phyloP scores from a whole-genome alignment of 169 alveolate species.

The Eimeria brunetti region DNA sequence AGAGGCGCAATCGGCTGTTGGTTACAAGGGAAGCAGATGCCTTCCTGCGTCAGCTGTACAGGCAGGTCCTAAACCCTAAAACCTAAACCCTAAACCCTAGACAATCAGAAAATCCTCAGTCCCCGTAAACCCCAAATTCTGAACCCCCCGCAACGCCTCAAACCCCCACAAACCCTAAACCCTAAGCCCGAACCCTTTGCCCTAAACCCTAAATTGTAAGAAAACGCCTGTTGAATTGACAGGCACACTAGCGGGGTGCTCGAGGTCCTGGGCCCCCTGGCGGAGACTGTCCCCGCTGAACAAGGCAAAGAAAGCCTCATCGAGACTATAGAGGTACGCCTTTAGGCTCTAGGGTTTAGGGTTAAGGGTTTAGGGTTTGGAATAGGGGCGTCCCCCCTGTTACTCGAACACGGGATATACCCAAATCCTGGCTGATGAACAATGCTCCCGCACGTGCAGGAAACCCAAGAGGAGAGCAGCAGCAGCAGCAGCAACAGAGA shows the following conservation, averaged over 20 bases:
- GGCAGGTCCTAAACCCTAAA: conserved; percentile 8
- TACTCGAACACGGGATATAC: not conserved
- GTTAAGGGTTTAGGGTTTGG: not conserved
- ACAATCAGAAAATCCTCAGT: not conserved
- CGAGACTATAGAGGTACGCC: conserved; percentile 5
- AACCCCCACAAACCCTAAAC: not conserved
- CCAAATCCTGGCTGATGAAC: not conserved
- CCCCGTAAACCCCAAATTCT: not conserved
- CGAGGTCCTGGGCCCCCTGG: conserved; percentile 40
- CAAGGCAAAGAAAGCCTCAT: not conserved
- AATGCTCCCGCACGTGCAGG: not conserved
- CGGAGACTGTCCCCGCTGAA: conserved; percentile 49
- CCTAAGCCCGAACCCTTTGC: not conserved
- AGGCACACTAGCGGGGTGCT: conserved; percentile 32
- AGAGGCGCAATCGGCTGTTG: conserved; percentile 27
- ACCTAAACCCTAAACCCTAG: not conserved
- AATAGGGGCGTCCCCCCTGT: not conserved
- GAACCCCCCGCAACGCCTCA: not conserved
- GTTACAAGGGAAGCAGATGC: conserved; percentile 18
- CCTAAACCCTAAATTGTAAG: not conserved
- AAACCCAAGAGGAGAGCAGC: not conserved
- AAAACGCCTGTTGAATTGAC: not conserved
- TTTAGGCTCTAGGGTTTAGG: not conserved
- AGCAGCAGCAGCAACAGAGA: not conserved
- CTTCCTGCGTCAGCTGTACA: not conserved